These are phyloP conservation scores for Coemansia sp. DNA, from an alignment of 192 early-diverging fungal genomes.

Conservation along the genomic window DNA sequence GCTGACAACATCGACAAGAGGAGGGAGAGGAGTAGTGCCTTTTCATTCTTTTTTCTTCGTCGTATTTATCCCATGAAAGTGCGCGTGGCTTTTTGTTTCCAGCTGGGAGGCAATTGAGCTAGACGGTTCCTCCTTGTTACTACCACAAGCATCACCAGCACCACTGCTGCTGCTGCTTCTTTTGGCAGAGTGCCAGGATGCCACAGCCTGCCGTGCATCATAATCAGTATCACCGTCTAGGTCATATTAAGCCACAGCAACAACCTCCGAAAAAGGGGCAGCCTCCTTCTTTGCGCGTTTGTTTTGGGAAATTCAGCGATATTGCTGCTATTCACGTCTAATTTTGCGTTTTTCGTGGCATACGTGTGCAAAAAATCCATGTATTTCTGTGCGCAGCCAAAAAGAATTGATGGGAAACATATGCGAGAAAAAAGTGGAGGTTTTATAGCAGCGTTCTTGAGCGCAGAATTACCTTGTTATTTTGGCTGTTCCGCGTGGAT, in stretches of 20 bases:
- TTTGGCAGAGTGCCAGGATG: neutral
- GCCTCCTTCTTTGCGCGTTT: neutral
- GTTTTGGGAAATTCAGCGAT: neutral
- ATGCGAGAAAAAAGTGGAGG: neutral
- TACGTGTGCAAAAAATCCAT: too few relatives aligned
- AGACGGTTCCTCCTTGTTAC: too few relatives aligned
- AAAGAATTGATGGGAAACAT: neutral
- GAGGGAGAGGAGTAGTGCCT: neutral
- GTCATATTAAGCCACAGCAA: neutral
- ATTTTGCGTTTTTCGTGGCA: neutral
- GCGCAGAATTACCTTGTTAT: conserved; percentile 4
- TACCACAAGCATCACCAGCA: too few relatives aligned
- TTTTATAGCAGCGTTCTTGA: neutral
- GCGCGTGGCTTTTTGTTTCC: conserved; percentile 5
- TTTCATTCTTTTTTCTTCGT: neutral
- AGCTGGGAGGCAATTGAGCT: neutral
- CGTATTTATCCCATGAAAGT: neutral
- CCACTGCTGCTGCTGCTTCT: neutral
- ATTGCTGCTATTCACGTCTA: neutral
- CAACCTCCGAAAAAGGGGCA: neutral
- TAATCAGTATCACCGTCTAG: neutral
- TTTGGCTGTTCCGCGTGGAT: neutral
- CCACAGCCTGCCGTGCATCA: neutral
- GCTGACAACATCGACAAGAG: conserved; percentile 13
- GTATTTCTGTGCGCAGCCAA: neutral